These are phyloP conservation scores for Volvariella volvacea DNA, from an alignment of 1,284 basidiomycete genomes.

Conservation along the genomic window DNA sequence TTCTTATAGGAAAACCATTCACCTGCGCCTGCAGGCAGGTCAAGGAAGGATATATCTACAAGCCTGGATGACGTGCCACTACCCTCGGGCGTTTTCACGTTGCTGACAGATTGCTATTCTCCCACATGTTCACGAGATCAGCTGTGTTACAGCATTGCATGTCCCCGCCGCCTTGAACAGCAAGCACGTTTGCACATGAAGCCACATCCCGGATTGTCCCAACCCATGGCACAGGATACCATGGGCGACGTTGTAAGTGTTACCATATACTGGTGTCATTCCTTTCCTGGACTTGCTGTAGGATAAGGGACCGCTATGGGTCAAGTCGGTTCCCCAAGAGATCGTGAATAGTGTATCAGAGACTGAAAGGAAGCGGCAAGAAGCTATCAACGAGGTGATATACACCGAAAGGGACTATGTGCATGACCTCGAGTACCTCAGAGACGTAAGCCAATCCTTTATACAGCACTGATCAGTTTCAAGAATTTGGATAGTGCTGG, in stretches of 20 bases:
- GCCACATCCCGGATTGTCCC: conserved; percentile 82
- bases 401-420: conserved; percentile 99
- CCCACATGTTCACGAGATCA: conserved; percentile 93
- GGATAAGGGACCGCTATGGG: conserved; percentile 94
- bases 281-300: conserved; percentile 20
- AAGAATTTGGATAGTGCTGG: conserved; percentile 60
- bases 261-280: conserved; percentile 7
- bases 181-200: conserved; percentile 92
- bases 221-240: conserved; percentile 78
- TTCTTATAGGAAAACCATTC: conserved; percentile 17
- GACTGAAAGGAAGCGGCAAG: conserved; percentile 92
- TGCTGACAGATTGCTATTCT: conserved; percentile 96
- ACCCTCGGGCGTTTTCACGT: conserved; percentile 94
- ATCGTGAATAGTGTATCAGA: conserved; percentile 91
- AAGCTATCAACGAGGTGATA: conserved; percentile 98
- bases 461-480: conserved; percentile 3
- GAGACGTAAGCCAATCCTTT: conserved; percentile 62
- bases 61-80: conserved; percentile 62
- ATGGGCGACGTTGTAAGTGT: conserved; percentile 63
- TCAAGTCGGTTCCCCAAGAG: conserved; percentile 93
- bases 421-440: conserved; percentile 94
- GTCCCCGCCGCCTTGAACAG: conserved; percentile 90
- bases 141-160: conserved; percentile 96
- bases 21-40: conserved; percentile 17
- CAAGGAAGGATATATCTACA: conserved; percentile 34